Conservation (phyloP, 495 filamentous ascomycete species). For the Mytilinidion resinicola region DNA sequence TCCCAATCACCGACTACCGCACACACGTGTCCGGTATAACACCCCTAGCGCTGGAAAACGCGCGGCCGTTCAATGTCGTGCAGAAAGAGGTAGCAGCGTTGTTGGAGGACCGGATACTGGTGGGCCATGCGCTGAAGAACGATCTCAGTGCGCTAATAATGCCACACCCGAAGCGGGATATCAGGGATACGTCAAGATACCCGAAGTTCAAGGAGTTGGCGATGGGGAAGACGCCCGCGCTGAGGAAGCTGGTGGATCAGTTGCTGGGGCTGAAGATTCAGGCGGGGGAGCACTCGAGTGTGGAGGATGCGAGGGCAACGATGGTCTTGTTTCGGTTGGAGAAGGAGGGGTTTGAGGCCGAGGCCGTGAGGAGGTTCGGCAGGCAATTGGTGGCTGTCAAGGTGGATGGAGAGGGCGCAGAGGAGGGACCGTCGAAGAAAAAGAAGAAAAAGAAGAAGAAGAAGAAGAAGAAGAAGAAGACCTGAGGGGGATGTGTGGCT, state of each 20-base stretch:
- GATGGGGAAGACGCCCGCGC: conserved; percentile 70
- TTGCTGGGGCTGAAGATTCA: conserved; percentile 81
- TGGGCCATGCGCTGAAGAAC: conserved; percentile 87
- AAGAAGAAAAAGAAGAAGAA: conserved; percentile 15
- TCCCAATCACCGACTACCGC: conserved; percentile 79
- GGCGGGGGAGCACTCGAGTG: conserved; percentile 60
- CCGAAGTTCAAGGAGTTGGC: conserved; percentile 60
- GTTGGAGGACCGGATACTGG: conserved; percentile 63
- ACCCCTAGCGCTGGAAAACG: conserved; percentile 51
- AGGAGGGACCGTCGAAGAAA: conserved; percentile 31
- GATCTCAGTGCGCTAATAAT: conserved; percentile 74
- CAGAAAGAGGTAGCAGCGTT: conserved; percentile 67
- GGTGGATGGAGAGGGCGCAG: conserved; percentile 31
- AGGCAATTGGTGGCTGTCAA: conserved; percentile 27
- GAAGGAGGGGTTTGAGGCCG: conserved; percentile 76
- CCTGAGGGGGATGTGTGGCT: no score
- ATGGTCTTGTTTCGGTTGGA: conserved; percentile 80
- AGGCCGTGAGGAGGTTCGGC: conserved; percentile 53
- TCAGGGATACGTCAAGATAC: conserved; percentile 79
- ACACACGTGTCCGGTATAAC: conserved; percentile 77
- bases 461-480: conserved; percentile 16
- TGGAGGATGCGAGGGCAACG: conserved; percentile 84
- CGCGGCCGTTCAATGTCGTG: conserved; percentile 57
- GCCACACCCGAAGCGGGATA: conserved; percentile 65
- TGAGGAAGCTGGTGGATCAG: conserved; percentile 70